Conservation (phyloP, 768 basidiomycete species). For the Coprinopsis strossmayeri region DNA sequence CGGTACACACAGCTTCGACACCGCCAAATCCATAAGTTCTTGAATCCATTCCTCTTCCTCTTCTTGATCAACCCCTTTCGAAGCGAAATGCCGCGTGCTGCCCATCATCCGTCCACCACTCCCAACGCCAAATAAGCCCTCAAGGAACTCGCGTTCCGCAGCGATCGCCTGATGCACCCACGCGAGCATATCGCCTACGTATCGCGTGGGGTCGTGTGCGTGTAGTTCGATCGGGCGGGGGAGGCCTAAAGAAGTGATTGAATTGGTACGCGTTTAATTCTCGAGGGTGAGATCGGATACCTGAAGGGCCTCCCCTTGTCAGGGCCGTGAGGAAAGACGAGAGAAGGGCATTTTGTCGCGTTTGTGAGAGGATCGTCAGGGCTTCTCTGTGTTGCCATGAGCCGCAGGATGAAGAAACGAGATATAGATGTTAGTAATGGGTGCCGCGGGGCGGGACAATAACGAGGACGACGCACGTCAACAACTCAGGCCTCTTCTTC, state of each 20-base stretch:
- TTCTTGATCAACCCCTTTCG: slow-evolving; percentile 71
- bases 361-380: slow-evolving; percentile 67
- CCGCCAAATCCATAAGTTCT: slow-evolving; percentile 73
- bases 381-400: slow-evolving; percentile 44
- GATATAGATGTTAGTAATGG: slow-evolving; percentile 4
- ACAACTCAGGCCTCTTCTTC: slow-evolving; percentile 69
- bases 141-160: slow-evolving; percentile 90
- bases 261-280: no score
- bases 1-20: slow-evolving; percentile 83
- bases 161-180: slow-evolving; percentile 76
- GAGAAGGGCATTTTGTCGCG: slow-evolving; percentile 75
- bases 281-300: no score
- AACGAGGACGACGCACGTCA: slow-evolving; percentile 42
- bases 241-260: no score
- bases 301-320: slow-evolving; percentile 81
- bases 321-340: slow-evolving; percentile 82
- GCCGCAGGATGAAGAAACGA: not conserved
- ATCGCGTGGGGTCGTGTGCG: slow-evolving; percentile 94
- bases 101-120: slow-evolving; percentile 72
- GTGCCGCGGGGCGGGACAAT: no score
- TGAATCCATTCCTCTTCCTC: slow-evolving; percentile 78
- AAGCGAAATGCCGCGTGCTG: slow-evolving; percentile 49
- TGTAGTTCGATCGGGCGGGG: slow-evolving; percentile 73
- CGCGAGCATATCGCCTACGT: slow-evolving; percentile 91
- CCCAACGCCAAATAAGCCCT: slow-evolving; percentile 72